Evolutionary conservation across 2,329 filamentous ascomycete species (phyloP).

Genomic region (Xylaria sp.): DNA sequence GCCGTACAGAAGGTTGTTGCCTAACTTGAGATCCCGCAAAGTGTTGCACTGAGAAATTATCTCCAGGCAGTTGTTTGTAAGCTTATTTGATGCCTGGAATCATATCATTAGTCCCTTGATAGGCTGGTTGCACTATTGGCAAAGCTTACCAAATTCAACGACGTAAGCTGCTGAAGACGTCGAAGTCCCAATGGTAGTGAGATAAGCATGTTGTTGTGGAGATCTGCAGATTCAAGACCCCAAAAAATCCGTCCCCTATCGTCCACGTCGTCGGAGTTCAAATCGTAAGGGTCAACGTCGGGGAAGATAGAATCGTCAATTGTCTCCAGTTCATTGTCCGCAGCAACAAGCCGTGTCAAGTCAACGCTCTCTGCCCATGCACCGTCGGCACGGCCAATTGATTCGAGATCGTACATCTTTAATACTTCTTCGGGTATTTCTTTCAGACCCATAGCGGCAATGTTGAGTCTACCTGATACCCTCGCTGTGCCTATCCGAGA

Average conservation of each 20-base stretch:
- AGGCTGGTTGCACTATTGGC: neutral
- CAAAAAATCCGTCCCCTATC: conserved; percentile 80
- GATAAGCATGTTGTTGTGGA: conserved; percentile 84
- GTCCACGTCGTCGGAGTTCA: conserved; percentile 66
- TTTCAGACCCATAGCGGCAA: conserved; percentile 83
- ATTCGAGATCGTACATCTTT: conserved; percentile 87
- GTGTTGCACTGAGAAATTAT: conserved; percentile 77
- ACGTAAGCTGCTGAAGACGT: conserved; percentile 77
- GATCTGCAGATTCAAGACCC: conserved; percentile 80
- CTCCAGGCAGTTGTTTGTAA: conserved; percentile 77
- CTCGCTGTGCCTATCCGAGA: conserved; percentile 79
- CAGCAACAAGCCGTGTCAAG: conserved; percentile 82
- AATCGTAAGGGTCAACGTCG: conserved; percentile 68
- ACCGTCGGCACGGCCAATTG: conserved; percentile 68
- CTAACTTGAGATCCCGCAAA: conserved; percentile 82
- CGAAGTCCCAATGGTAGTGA: conserved; percentile 79
- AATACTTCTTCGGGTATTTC: conserved; percentile 84
- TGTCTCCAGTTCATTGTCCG: conserved; percentile 85
- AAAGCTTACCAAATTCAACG: conserved; percentile 77
- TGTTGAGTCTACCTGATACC: conserved; percentile 83
- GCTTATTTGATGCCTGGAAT: conserved; percentile 78
- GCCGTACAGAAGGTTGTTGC: conserved; percentile 79
- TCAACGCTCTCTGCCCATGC: conserved; percentile 95
- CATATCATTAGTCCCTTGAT: conserved; percentile 45
- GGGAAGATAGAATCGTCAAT: conserved; percentile 83